A percentile compares a stretch with the other conserved stretches of the same genome.
Evolutionary conservation across 768 basidiomycete species (phyloP).

Genomic region (Candolleomyces aberdarensis): DNA sequence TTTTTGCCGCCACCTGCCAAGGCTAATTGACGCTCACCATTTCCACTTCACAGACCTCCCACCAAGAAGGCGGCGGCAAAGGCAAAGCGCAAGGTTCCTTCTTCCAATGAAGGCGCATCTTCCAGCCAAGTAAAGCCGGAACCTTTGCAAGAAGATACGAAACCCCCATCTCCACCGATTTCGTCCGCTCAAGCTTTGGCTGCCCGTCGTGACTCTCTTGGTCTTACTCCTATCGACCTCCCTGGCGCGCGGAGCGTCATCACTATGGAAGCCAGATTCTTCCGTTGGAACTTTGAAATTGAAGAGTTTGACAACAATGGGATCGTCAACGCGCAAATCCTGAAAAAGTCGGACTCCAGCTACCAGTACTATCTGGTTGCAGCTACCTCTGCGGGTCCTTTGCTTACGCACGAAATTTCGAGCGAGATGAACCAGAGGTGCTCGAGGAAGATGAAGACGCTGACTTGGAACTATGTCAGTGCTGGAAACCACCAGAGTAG

Average conservation of each 20-base stretch:
- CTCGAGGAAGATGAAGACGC: slow-evolving; percentile 57
- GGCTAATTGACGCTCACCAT: not conserved
- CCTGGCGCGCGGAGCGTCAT: slow-evolving; percentile 29
- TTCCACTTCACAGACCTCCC: slow-evolving; percentile 30
- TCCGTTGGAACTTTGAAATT: slow-evolving; percentile 54
- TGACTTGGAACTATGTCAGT: slow-evolving; percentile 85
- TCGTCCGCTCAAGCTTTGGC: slow-evolving; percentile 7
- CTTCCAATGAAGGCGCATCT: slow-evolving; percentile 14
- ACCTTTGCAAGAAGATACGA: slow-evolving; percentile 3
- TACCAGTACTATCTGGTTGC: slow-evolving; percentile 64
- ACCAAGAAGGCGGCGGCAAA: slow-evolving; percentile 20
- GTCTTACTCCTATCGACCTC: slow-evolving; percentile 7
- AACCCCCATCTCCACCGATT: not conserved
- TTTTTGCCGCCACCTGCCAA: not conserved
- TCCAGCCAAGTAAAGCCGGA: not conserved
- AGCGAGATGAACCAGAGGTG: slow-evolving; percentile 72
- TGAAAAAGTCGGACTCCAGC: slow-evolving; percentile 37
- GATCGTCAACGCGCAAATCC: slow-evolving; percentile 51
- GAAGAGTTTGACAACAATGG: slow-evolving; percentile 53
- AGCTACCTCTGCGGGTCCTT: slow-evolving; percentile 42
- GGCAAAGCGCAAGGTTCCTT: slow-evolving; percentile 27
- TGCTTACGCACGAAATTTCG: slow-evolving; percentile 60
- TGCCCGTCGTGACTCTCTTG: not conserved
- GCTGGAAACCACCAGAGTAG: slow-evolving; percentile 57
- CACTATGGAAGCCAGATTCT: slow-evolving; percentile 52